Evolutionary conservation across 129 eudicot genomes (phyloP), one percentile per base, ranked within the genome.

Genomic region (Ambrosia trifida): DNA sequence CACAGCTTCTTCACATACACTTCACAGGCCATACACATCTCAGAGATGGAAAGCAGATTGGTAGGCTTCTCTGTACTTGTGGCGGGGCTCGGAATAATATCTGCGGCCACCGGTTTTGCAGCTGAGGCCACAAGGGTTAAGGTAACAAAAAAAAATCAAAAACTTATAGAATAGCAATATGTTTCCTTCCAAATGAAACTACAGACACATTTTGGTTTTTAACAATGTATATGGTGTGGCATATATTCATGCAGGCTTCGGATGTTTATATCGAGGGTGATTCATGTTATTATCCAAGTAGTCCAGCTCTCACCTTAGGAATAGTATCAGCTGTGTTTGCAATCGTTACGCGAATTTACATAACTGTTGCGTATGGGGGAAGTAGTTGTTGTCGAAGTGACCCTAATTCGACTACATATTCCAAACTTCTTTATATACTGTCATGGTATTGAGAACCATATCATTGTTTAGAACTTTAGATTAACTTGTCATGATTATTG

Each of bases 221-320:
- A 33, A 40, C 3, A 3, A 1, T 33, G 33, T 16, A 16, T 1
- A 1, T 4, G 9, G 12, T 46, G 17, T 28, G 43, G 11, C 19
- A 20, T 58, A 9, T 18, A 20, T 40, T 7, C 7, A 30, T 72
- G 77, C 78, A 78, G 82, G 73, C 78, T 31, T 33, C 68, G 31
- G 78, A 71, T 17, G 59, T 72, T 33, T 43, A 53, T 10, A 72
- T 69, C 30, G 44, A 31, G 11, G 19, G 11, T 1, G 61, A 69
- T 59, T 51, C 66, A 10, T 78, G 82, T 72, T 38, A 64, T 45
- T 78, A 78, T 67, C 82, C 82, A 72, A 65, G 78, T 72, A 72
- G 69, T 65, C 82, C 78, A 7, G 72, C 78, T 11, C 68, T 70
- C 14, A 63, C 67, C 3, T 41, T 78, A 1, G 78, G 82, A 18